phyloP scores from a whole-genome alignment of 352 stramenopile genomes.

The Globisporangium irregulare region DNA sequence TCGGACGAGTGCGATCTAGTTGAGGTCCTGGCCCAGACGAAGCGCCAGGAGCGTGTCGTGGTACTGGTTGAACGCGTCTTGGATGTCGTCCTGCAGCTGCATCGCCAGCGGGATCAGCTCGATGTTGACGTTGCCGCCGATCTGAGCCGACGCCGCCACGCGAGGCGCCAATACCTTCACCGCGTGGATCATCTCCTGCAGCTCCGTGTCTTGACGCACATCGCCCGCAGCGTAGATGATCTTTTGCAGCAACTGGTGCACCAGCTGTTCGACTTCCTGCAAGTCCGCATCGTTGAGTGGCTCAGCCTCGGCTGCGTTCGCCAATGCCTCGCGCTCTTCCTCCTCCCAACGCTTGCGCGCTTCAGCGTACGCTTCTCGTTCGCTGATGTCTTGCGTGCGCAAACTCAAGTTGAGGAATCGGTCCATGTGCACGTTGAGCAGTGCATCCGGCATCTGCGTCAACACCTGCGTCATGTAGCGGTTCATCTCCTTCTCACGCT shows the following conservation, averaged over 20 bases:
- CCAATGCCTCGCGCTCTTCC: slow-evolving; percentile 83
- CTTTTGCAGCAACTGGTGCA: slow-evolving; percentile 87
- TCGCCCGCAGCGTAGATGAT: slow-evolving; percentile 86
- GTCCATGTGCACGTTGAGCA: slow-evolving; percentile 89
- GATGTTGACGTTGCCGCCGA: slow-evolving; percentile 85
- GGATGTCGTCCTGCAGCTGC: slow-evolving; percentile 89
- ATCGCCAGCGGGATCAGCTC: slow-evolving; percentile 86
- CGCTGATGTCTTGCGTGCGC: slow-evolving; percentile 83
- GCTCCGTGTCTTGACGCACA: slow-evolving; percentile 83
- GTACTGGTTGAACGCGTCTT: slow-evolving; percentile 91
- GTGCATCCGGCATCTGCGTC: slow-evolving; percentile 86
- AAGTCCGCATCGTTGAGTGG: slow-evolving; percentile 86
- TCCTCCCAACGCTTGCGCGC: slow-evolving; percentile 86
- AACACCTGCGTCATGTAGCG: slow-evolving; percentile 90
- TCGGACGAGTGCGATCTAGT: slow-evolving; percentile 29
- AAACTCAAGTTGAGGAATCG: slow-evolving; percentile 88
- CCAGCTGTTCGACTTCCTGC: slow-evolving; percentile 86
- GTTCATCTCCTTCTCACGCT: slow-evolving; percentile 89
- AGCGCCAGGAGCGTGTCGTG: slow-evolving; percentile 87
- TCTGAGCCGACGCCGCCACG: slow-evolving; percentile 80
- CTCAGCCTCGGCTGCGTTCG: slow-evolving; percentile 80
- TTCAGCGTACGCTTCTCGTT: slow-evolving; percentile 86
- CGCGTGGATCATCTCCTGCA: slow-evolving; percentile 90
- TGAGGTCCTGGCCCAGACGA: slow-evolving; percentile 80
- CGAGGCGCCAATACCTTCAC: slow-evolving; percentile 86